phyloP scores from a whole-genome alignment of 257 asterid species.

The Verbena officinalis region DNA sequence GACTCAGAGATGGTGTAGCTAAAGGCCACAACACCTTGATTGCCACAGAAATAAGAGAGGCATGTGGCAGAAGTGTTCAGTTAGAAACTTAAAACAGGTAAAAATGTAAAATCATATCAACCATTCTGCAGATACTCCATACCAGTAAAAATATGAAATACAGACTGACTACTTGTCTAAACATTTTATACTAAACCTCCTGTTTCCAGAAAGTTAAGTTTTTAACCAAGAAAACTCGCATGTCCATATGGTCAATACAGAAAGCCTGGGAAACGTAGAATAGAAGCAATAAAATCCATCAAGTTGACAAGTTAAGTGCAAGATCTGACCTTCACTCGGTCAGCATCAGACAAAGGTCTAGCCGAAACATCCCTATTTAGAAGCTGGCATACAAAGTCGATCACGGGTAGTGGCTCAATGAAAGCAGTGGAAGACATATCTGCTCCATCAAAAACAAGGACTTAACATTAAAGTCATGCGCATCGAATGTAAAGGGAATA shows the following conservation, averaged over 20 bases:
- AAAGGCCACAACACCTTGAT: not conserved
- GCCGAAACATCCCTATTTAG: constrained; percentile 75
- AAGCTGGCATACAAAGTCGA: constrained; percentile 83
- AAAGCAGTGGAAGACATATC: constrained; percentile 99
- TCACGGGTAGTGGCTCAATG: constrained; percentile 92
- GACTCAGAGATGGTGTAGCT: not conserved
- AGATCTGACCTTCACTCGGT: constrained; percentile 79
- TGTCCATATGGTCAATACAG: not conserved
- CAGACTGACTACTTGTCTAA: not conserved
- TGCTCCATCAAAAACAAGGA: constrained; percentile 35
- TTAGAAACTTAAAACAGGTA: no score
- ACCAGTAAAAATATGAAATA: not conserved
- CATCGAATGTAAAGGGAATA: not conserved
- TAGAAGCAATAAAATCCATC: not conserved
- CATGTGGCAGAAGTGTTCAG: not conserved
- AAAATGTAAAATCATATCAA: not conserved
- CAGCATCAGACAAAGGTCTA: constrained; percentile 89
- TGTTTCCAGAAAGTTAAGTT: not conserved
- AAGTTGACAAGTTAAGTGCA: not conserved
- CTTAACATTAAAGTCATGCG: not conserved
- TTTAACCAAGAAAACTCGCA: not conserved
- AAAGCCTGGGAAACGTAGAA: not conserved
- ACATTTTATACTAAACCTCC: not conserved
- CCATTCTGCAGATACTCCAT: not conserved
- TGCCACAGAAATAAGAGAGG: not conserved